Evolutionary conservation across 2,329 filamentous ascomycete species (phyloP), one percentile per base, ranked within the genome.

Genomic region (Apiospora phragmitis): DNA sequence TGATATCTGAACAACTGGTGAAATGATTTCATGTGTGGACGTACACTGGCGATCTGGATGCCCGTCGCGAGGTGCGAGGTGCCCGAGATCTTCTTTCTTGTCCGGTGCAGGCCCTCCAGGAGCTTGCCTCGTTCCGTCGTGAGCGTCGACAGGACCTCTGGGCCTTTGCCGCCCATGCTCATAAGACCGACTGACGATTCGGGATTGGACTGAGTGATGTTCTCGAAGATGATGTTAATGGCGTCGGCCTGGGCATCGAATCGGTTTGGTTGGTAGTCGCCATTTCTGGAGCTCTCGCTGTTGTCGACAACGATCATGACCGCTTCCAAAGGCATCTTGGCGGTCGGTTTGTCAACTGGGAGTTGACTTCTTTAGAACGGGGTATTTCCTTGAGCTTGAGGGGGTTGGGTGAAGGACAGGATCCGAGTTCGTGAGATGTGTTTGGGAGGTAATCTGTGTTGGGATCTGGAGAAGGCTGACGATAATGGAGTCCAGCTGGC

Each of bases 221-320:
- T 94, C 80, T 95, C 94, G 86, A 98, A 98, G 79, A 98, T 92
- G 78, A 98, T 91, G 83, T 93, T 96, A 79, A 97, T 94, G 70
- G 95, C 95, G 83, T 99, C 96, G 77, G 94, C 89, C 88, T 99
- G 96, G 77, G 96, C 94, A 84, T 98, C 94, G 88, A 95, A 99
- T 83, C 96, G 91, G 76, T 95, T 97, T 71, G 96, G 95, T 80
- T 93, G 93, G 82, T 88, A 89, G 83, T 99, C 96, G 80, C 97
- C 96, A 85, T 99, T 99, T 81, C 96, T 91, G 87, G 94, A 97
- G 86, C 93, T 95, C 87, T 99, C 96, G 87, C 95, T 98, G 88
- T 98, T 99, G 89, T 99, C 96, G 79, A 98, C 94, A 88, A 98
- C 92, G 83, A 99, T 94, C 95, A 99, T 98, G 74, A 97, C 97